Base-by-base conservation (phyloP, 306 rosid genomes). In the Gleditsia sinensis region DNA sequence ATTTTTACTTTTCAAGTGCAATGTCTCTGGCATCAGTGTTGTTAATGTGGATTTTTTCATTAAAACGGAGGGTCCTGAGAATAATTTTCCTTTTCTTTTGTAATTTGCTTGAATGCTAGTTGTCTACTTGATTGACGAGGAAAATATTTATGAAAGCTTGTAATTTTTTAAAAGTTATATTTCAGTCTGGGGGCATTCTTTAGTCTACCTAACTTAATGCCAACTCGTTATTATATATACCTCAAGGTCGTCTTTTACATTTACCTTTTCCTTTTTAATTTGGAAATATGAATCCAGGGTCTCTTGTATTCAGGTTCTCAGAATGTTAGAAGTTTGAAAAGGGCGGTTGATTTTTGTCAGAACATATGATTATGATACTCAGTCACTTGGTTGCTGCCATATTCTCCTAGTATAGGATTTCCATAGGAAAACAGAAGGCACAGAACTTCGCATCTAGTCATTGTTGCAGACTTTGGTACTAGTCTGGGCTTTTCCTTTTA, bases 81-180 rank as follows among this genome's bases (percentile, higher is more conserved):
- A 36, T 58, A 57, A 36, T 71, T 79, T 14, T 3, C 3, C 7
- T 65, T 78, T 80, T 78, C 32, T 70, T n/a, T 40, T 39, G 53
- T 60, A 59, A n/a, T 76, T 54, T 27, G 63, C 54, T 61, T 42
- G 33, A 57, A 34, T 76, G 82, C 49, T 72, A 39, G 61, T 75
- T 55, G 75, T 83, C 24, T 80, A 77, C 83, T 45, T 84, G 78
- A 76, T 83, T 76, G 58, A 72, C 39, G 80, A 75, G 27, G 23
- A 7, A 42, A 40, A 24, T 55, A 13, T 23, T 39, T 33, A 32
- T 12, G 80, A 69, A 76, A 80, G 75, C 36, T 80, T 79, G 76
- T 50, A 16, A 30, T 72, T 72, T 61, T 27, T 12, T 40, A 61
- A 43, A 49, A 16, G 9, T 75, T 53, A 42, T 71, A 76, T 72